Evolutionary conservation across 2,329 filamentous ascomycete genomes (phyloP), one percentile per base, ranked within the genome.

Genomic region (Cryphonectria carpinicola): DNA sequence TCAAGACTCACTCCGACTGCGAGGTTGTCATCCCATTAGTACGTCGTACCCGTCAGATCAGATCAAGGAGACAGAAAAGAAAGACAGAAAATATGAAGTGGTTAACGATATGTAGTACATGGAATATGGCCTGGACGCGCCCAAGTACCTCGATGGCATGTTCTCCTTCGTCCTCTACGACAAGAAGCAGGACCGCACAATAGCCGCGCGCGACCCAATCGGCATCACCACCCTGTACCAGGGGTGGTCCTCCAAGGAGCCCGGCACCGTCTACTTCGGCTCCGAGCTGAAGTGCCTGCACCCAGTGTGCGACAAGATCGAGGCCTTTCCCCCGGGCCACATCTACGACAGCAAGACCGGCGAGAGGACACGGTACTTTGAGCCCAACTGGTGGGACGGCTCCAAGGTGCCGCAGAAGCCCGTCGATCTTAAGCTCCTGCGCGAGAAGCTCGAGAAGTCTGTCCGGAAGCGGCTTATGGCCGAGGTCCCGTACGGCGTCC

Each of bases 81-180:
- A 60, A 17, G 10, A 28, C 5, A 28, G 17, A 10, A 37, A 35
- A 19, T 3, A 58, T 4, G 13, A 35, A 58, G 6, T 35, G 35
- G 46, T 54, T 73, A 43, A 73, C 43, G 17, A 52, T 7, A 35
- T 58, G 19, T 71, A 97, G 93, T 99, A 99, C 81, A 88, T 94
- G 84, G 90, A 98, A 83, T 89, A 97, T 88, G 96, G 91, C 78
- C 87, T 97, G 76, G 94, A 98, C 79, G 94, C 95, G 71, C 95
- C 96, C 73, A 96, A 95, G 83, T 87, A 94, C 82, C 90, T 99
- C 76, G 96, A 99, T 81, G 96, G 96, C 85, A 99, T 99, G 96
- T 99, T 99, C 88, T 98, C 95, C 22, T 99, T 97, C 85, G 95
- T 99, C 70, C 89, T 99, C 67, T 97, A 97, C 84, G 96, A 99